These are phyloP conservation scores for Endocalyx cinctus DNA, from an alignment of 2,329 filamentous ascomycete species.

Conservation along the genomic window DNA sequence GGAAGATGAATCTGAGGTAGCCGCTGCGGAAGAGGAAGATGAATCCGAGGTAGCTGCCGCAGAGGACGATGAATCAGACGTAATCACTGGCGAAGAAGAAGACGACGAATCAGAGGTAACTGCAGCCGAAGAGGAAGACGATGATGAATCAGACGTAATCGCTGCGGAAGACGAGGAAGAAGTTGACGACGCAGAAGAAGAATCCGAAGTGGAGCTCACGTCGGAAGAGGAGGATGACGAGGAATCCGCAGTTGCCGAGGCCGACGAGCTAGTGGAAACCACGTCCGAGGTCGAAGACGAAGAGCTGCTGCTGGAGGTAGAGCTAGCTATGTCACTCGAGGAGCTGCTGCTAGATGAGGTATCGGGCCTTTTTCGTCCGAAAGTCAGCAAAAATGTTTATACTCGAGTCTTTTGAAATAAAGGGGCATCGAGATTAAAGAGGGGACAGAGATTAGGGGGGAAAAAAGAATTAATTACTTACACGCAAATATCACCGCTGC, in stretches of 20 bases:
- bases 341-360: no score
- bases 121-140: slow-evolving; percentile 4
- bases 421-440: no score
- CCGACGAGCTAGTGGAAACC: neutral
- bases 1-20: no score
- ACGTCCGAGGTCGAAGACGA: neutral
- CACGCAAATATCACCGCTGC: slow-evolving; percentile 17
- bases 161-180: slow-evolving; percentile 1
- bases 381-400: no score
- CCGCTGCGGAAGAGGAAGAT: no score
- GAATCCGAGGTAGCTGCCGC: no score
- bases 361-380: no score
- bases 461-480: no score
- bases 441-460: no score
- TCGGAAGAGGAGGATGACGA: slow-evolving; percentile 4
- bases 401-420: no score
- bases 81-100: slow-evolving; percentile 1
- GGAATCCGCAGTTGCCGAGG: neutral
- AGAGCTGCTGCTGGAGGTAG: neutral
- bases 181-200: neutral
- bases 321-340: neutral
- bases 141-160: slow-evolving; percentile 2
- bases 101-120: no score
- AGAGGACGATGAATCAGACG: slow-evolving; percentile 3
- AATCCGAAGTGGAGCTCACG: slow-evolving; percentile 1